Base-by-base conservation (phyloP, 192 early-diverging fungal genomes). In the Phlyctochytrium planicorne region DNA sequence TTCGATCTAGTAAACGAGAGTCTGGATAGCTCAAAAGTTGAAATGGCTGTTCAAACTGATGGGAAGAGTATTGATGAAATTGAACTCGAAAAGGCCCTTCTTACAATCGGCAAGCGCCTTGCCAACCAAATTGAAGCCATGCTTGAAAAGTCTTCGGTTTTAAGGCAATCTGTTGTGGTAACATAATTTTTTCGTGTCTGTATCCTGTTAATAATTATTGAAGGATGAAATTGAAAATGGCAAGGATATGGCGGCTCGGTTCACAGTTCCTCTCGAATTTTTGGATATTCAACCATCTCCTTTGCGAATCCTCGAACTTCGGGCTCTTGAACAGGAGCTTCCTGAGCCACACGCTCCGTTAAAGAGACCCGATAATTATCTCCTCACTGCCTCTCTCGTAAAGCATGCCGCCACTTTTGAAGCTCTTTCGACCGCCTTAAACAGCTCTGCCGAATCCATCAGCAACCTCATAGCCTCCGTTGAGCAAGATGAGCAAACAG, bases 401-500 rank as follows among this genome's bases (percentile, higher is more conserved):
- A 47, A 47, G 40, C 40, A 47, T 20, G 20, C 40, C 40, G 40
- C 6, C 6, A 20, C 40, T 14, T 14, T 47, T 20, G 40, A 47
- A 6, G 40, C 6, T 6, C 40, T 47, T 20, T 14, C 40, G 10
- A 47, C 10, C 10, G 40, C 40, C 10, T 20, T 47, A 6, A 47
- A 47, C 40, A 47, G 10, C 10, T 47, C 6, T 20, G 6, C 40
- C 10, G 20, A 6, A 6, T 20, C 10, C 40, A 47, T 47, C 40
- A 20, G 40, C 40, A 47, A 6, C 10, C 20, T 47, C 10, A 47
- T 47, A 6, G 40, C 40, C 10, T 47, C 40, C 10, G 20, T 91
- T 31, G 61, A 62, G 25, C 33, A 4, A 6, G 61, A 62, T 4
- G 61, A 62, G 25, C 16, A 25, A 4, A 50, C 50, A 4, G 34